Evolutionary conservation across 768 basidiomycete species (phyloP), one percentile per base, ranked within the genome.

Genomic region (Leccinum arenicola): DNA sequence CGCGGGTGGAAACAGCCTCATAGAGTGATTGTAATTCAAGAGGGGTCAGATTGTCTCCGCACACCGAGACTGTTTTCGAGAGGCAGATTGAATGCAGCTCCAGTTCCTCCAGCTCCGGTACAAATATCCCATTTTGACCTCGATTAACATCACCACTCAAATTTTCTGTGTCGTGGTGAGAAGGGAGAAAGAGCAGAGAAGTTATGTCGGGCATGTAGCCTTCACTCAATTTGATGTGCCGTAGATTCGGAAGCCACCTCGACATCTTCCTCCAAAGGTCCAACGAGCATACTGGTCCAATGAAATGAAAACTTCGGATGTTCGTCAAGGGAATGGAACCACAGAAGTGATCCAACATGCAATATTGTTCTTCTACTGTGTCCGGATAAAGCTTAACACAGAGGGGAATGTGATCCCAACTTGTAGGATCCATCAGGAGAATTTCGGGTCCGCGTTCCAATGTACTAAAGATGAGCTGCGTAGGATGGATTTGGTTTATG

Each of bases 181-280:
- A n/a, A 7, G 27, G 11, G 12, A 17, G 11, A 29, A 17, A 10
- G 50, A 50, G 50, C 17, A 50, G 2, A 11, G 50, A 50, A 31
- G 29, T 17, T 17, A 50, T 50, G 29, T 17, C 27, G 4, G 55
- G 54, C 47, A 58, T 40, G 25, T 2, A 1, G 27, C 50, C 54
- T 0, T 35, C 0, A 6, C 25, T 47, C 25, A 65, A 4, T 43
- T 40, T 38, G 36, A 65, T 50, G 53, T 40, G n/a, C 15, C 48
- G 55, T 10, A 63, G 29, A 36, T 27, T 52, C 9, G 6, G 55
- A 8, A 63, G 49, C 17, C 43, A 19, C 19, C 17, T 43, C 6
- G 65, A 29, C 1, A 35, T 50, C 5, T 29, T 21, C 11, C 23
- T 61, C 64, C 59, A 66, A 49, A 66, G 53, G 1, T 14, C 17